Base-by-base conservation (phyloP, 1,139 yeast genomes). In the Kodamaea ohmeri region DNA sequence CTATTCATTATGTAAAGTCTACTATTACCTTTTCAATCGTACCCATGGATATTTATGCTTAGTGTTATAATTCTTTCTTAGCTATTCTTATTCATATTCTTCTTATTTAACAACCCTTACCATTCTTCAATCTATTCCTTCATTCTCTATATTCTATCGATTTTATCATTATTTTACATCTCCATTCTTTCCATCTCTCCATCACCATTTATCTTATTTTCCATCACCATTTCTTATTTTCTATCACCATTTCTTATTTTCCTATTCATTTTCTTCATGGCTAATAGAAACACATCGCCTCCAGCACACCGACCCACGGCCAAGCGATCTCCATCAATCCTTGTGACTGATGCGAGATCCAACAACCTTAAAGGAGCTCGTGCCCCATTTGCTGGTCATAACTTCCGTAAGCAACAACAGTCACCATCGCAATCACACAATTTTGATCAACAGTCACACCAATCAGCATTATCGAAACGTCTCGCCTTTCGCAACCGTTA, bases 261-360 rank as follows among this genome's bases (percentile, higher is more conserved):
- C 8, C 13, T 7, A n/a, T 31, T 28, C 17, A 25, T 12, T 17
- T 24, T 30, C n/a, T n/a, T n/a, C n/a, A 20, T 20, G 22, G 22
- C 22, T 20, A 20, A 20, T 9, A 20, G 22, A 24, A 5, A 6
- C 13, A 6, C 29, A 13, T 25, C 22, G 17, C n/a, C 29, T n/a
- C 24, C 28, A 8, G 19, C 17, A 8, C 37, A 31, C 44, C 61
- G 77, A 39, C 83, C 89, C 6, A 81, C 87, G 3, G 89, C 94
- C n/a, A 85, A 85, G 51, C 65, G 97, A 50, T 85, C 96, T 19
- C 97, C 97, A 5, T 87, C 96, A 1, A 90, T 90, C 55, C 69
- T 90, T 39, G 97, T 90, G 26, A 90, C 97, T 0, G 97, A 90
- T 62, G 78, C 85, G 3, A 70, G 97, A 46, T 76, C 79, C 37